Percentiles rank a stretch among this genome's conserved stretches.
Conservation (phyloP, 1,284 basidiomycete species). For the Puccinia coronata region DNA sequence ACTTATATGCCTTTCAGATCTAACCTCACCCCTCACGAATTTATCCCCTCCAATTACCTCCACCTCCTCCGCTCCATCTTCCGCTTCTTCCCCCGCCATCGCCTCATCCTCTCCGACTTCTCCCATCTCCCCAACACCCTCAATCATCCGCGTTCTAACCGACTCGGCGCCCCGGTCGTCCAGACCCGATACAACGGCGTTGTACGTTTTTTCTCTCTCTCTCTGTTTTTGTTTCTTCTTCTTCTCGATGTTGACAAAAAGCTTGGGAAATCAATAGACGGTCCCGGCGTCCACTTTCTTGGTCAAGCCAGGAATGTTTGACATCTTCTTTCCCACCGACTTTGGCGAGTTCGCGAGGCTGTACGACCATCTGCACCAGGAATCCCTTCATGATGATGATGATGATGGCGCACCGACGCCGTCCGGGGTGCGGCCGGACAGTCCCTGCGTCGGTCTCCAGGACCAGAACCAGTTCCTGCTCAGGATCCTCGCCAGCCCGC, state of each 20-base stretch:
- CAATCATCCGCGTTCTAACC: conserved; percentile 62
- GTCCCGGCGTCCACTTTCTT: conserved; percentile 86
- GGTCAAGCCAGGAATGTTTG: conserved; percentile 94
- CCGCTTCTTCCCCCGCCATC: conserved; percentile 82
- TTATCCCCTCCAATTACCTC: conserved; percentile 88
- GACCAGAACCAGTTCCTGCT: too few species aligned
- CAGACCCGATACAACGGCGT: conserved; percentile 83
- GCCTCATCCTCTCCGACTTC: conserved; percentile 90
- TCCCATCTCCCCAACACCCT: conserved; percentile 81
- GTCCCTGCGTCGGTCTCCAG: too few species aligned
- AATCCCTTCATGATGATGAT: too few species aligned
- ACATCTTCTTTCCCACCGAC: conserved; percentile 98
- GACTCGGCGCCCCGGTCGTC: conserved; percentile 83
- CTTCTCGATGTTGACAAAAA: too few species aligned
- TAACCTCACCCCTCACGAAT: conserved; percentile 87
- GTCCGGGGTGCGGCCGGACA: too few species aligned
- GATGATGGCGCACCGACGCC: too few species aligned
- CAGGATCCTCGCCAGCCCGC: too few species aligned
- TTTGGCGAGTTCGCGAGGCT: conserved; percentile 69
- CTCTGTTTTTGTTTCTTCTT: not conserved
- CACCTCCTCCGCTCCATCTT: conserved; percentile 80
- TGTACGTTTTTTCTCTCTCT: conserved; percentile 61
- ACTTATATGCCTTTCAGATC: conserved; percentile 78
- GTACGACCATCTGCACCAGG: conserved; percentile 51
- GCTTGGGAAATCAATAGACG: too few species aligned